A percentile compares a stretch with the other conserved stretches of the same genome.
These are phyloP conservation scores for Neurospora hispaniola DNA, from an alignment of 495 filamentous ascomycete species.

Conservation along the genomic window DNA sequence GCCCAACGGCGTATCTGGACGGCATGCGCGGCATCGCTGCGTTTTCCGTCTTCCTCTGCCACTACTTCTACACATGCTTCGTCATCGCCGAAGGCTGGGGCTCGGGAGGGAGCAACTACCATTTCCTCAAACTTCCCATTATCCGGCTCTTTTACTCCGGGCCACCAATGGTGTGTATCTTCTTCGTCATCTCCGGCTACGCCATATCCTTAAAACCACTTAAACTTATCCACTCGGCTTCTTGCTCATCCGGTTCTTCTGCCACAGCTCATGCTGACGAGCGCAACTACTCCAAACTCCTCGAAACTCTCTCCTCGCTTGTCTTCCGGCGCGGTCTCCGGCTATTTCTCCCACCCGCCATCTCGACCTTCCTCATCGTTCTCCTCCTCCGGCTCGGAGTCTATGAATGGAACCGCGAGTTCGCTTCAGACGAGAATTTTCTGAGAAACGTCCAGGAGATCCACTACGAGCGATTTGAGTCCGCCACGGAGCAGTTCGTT, in stretches of 20 bases:
- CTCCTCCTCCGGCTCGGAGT: constrained; percentile 44
- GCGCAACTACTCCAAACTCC: constrained; percentile 9
- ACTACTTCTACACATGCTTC: constrained; percentile 37
- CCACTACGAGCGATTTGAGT: constrained; percentile 21
- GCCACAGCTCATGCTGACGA: constrained; percentile 23
- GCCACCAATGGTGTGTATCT: constrained; percentile 62
- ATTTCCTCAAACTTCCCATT: constrained; percentile 53
- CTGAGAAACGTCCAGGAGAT: constrained; percentile 32
- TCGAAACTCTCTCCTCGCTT: constrained; percentile 42
- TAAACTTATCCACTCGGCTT: constrained; percentile 35
- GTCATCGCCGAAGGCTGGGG: constrained; percentile 33
- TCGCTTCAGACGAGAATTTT: constrained; percentile 24
- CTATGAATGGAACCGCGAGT: constrained; percentile 34
- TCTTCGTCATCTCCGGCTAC: constrained; percentile 69
- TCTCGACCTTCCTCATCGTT: constrained; percentile 49
- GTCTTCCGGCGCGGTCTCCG: constrained; percentile 57
- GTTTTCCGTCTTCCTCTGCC: constrained; percentile 47
- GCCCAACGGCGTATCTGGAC: constrained; percentile 45
- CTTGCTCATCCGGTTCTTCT: neutral
- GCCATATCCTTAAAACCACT: constrained; percentile 57
- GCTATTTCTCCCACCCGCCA: constrained; percentile 52
- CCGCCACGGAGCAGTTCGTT: constrained; percentile 16
- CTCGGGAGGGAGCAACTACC: constrained; percentile 18
- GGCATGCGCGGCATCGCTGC: constrained; percentile 50
- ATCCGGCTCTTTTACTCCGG: constrained; percentile 56